Evolutionary conservation across 164 flowering plant species (phyloP), one percentile per base, ranked within the genome.

Genomic region (Vitis rotundifolia): DNA sequence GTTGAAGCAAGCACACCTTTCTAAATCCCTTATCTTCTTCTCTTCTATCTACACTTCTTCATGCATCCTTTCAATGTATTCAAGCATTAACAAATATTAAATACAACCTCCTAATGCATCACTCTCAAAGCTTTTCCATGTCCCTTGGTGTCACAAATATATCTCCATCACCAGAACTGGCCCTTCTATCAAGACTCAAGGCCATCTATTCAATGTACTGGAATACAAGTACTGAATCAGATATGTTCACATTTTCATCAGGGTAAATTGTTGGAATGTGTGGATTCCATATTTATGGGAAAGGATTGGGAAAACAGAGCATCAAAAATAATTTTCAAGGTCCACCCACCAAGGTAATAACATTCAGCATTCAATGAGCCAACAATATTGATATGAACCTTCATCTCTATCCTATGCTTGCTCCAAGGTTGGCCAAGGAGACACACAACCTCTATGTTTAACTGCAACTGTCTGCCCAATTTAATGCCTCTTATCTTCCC

Each of bases 401-500:
- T 15, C n/a, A 53, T n/a, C n/a, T 53, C 56, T 14, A 53, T 53
- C 56, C n/a, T 13, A 53, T 13, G n/a, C 56, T n/a, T 13, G 7
- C 56, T 22, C 26, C 26, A 22, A 22, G 26, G 26, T 22, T 22
- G 26, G 26, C 26, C 26, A 22, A 22, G 2, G 26, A 22, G 26
- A 22, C 26, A 22, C 26, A 1, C 26, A 22, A 1, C 26, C 2
- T 53, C 56, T 53, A 53, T 53, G 56, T 2, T 11, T 19, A 57
- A 57, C 13, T 19, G 11, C 9, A 37, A 37, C 10, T 57, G 5
- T 3, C 59, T 3, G 9, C 26, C 9, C 59, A 16, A 57, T 57
- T 57, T 57, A 57, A 57, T 57, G 59, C 54, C 13, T 49, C 28
- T 51, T 64, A 14, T 64, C 68, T 66, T 26, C 19, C 59, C 1